A percentile compares a stretch with the other conserved stretches of the same genome.
These are phyloP conservation scores for Colletotrichum tamarilloi DNA, from an alignment of 2,329 filamentous ascomycete genomes.

Conservation along the genomic window DNA sequence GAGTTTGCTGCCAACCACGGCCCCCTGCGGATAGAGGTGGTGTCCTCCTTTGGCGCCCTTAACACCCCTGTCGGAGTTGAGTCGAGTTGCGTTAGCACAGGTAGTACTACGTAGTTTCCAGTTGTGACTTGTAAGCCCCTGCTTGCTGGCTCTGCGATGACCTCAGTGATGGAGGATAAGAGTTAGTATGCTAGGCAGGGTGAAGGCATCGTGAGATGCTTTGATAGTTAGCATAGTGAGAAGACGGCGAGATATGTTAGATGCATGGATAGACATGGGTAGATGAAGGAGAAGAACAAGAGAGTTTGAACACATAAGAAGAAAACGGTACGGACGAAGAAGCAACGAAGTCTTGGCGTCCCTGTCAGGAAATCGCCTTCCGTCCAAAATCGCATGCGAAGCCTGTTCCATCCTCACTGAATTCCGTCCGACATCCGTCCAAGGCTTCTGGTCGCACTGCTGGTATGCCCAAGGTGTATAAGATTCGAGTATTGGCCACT, in stretches of 20 bases:
- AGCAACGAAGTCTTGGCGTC: conserved; percentile 14
- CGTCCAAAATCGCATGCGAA: conserved; percentile 29
- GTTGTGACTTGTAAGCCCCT: conserved; percentile 8
- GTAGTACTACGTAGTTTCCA: background rate
- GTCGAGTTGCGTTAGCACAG: conserved; percentile 2
- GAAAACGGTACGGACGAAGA: background rate
- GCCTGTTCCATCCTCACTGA: conserved; percentile 12
- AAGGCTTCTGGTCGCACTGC: background rate
- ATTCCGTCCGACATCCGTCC: conserved; percentile 4
- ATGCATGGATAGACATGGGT: background rate
- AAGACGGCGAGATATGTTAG: background rate
- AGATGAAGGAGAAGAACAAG: background rate
- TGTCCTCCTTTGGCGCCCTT: background rate
- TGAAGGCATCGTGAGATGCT: background rate
- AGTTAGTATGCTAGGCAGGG: background rate
- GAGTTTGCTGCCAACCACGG: conserved; percentile 5
- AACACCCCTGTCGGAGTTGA: conserved; percentile 18
- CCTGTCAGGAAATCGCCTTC: conserved; percentile 28
- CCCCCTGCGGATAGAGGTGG: conserved; percentile 14
- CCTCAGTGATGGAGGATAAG: background rate
- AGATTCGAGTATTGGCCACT: background rate
- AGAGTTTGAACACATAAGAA: background rate
- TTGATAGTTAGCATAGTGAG: background rate
- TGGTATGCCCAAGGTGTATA: background rate
- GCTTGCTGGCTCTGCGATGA: conserved; percentile 15